A percentile compares a stretch with the other conserved stretches of the same genome.
These are phyloP conservation scores for Tuber aestivum DNA, from an alignment of 495 filamentous ascomycete genomes.

Conservation along the genomic window DNA sequence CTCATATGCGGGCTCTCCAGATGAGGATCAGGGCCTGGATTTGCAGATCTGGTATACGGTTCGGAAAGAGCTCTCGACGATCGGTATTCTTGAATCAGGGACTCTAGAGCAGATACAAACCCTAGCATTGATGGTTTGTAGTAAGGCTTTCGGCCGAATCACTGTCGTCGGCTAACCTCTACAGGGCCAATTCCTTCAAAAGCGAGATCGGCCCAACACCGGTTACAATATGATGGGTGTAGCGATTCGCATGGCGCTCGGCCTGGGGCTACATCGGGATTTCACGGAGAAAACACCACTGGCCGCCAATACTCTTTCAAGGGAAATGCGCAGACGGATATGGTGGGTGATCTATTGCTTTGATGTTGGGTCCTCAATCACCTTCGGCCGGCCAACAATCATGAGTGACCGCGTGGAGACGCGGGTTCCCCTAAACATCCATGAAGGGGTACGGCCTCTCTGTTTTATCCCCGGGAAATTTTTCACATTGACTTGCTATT, in stretches of 20 bases:
- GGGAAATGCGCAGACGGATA: conserved; percentile 41
- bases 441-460: conserved; percentile 35
- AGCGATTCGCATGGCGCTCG: conserved; percentile 48
- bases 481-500: conserved; percentile 10
- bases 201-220: conserved; percentile 54
- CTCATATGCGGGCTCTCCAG: conserved; percentile 42
- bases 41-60: conserved; percentile 50
- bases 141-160: not conserved
- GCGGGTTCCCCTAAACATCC: conserved; percentile 39
- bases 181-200: conserved; percentile 54
- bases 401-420: conserved; percentile 38
- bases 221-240: conserved; percentile 50
- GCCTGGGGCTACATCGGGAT: conserved; percentile 48
- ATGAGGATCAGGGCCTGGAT: conserved; percentile 50
- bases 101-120: conserved; percentile 52
- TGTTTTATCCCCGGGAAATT: not conserved
- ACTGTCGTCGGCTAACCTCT: conserved; percentile 20
- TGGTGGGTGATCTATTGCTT: conserved; percentile 46
- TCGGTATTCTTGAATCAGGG: conserved; percentile 50
- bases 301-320: conserved; percentile 26
- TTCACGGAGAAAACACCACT: conserved; percentile 19
- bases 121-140: conserved; percentile 46
- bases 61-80: conserved; percentile 46
- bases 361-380: conserved; percentile 43
- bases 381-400: conserved; percentile 41